These are phyloP conservation scores for Tetracentron sinense DNA, from an alignment of 164 flowering plant species.

Conservation along the genomic window DNA sequence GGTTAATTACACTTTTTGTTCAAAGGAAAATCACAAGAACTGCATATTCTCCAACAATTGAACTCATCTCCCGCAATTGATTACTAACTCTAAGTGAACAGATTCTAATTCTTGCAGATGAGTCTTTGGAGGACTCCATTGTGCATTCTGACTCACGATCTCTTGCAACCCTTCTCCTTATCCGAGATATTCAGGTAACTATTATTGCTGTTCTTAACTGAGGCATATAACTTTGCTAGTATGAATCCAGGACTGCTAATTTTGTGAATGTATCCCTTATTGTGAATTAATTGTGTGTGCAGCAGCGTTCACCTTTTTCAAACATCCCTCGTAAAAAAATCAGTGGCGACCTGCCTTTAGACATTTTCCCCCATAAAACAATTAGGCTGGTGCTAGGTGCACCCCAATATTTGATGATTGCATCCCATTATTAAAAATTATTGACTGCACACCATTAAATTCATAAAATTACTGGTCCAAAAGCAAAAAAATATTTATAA, in stretches of 20 bases:
- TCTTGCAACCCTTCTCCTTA: slow-evolving; percentile 93
- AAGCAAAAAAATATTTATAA: too few species aligned
- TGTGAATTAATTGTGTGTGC: not conserved
- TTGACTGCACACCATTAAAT: too few species aligned
- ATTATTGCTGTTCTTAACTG: not conserved
- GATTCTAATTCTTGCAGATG: slow-evolving; percentile 98
- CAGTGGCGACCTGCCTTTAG: too few species aligned
- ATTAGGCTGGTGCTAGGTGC: too few species aligned
- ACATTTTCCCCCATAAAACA: too few species aligned
- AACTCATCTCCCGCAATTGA: slow-evolving; percentile 6
- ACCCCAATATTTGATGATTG: too few species aligned
- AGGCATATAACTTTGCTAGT: not conserved
- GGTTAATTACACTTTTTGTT: too few species aligned
- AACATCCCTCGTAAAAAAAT: not conserved
- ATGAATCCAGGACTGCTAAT: not conserved
- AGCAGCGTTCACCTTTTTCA: not conserved
- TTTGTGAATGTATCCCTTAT: not conserved
- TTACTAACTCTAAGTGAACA: slow-evolving; percentile 60
- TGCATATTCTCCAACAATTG: not conserved
- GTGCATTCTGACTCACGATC: slow-evolving; percentile 94
- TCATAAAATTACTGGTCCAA: too few species aligned
- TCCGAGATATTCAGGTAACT: slow-evolving; percentile 86
- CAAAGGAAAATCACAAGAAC: too few species aligned
- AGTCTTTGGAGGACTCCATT: slow-evolving; percentile 83
- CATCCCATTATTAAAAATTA: too few species aligned